phyloP scores from a whole-genome alignment of 75 land plant species.

The Pseudotsuga menziesii region DNA sequence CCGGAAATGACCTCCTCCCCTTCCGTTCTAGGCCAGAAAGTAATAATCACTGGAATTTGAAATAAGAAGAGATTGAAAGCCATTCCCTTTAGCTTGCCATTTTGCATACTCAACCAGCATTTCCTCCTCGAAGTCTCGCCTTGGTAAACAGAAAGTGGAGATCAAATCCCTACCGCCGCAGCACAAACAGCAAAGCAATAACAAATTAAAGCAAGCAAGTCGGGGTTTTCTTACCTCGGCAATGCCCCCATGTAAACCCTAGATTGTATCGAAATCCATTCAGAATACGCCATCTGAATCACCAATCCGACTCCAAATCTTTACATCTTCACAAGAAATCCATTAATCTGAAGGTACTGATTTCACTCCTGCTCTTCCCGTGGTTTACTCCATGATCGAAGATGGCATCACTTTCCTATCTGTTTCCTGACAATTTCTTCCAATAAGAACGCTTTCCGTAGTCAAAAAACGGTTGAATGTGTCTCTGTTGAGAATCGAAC shows the following conservation, averaged over 20 bases:
- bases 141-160: background rate
- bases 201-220: background rate
- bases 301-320: too few relatives aligned
- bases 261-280: background rate
- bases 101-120: constrained; percentile 5
- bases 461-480: too few relatives aligned
- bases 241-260: background rate
- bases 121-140: constrained; percentile 1
- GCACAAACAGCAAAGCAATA: too few relatives aligned
- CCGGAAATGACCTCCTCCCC: constrained; percentile 9
- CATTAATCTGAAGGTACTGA: background rate
- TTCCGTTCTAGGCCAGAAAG: constrained; percentile 9
- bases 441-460: too few relatives aligned
- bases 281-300: background rate
- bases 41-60: background rate
- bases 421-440: too few relatives aligned
- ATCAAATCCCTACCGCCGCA: background rate
- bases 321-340: background rate
- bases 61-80: background rate
- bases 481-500: constrained; percentile 4
- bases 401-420: too few relatives aligned
- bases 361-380: background rate
- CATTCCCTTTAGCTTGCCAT: constrained; percentile 12
- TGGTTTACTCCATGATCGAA: too few relatives aligned
- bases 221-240: constrained; percentile 1